phyloP scores from a whole-genome alignment of 2,329 filamentous ascomycete species.

The Arthrinium puccinioides region DNA sequence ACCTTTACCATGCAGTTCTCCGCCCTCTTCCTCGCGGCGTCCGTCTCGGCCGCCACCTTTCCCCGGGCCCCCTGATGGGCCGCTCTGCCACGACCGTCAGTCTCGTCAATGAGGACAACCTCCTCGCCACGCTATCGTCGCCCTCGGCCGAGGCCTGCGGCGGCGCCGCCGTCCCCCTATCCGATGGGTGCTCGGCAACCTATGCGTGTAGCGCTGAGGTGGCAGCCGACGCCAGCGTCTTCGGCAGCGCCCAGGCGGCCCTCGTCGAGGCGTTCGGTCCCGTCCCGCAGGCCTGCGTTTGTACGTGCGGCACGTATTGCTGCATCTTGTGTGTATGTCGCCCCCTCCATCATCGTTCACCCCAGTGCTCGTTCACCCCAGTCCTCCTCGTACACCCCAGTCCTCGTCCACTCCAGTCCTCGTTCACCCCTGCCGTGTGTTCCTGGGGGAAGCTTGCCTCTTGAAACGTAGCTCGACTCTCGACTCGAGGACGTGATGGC shows the following conservation, averaged over 20 bases:
- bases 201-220: neutral
- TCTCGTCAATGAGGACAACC: neutral
- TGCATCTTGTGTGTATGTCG: neutral
- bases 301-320: neutral
- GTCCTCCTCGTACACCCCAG: too few relatives aligned
- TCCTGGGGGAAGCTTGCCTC: too few relatives aligned
- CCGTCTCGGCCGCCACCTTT: neutral
- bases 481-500: too few relatives aligned
- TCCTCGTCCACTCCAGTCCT: too few relatives aligned
- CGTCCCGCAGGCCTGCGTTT: neutral
- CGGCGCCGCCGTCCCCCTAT: neutral
- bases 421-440: too few relatives aligned
- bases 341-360: too few relatives aligned
- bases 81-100: neutral
- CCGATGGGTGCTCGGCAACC: neutral
- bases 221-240: neutral
- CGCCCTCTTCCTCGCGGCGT: neutral
- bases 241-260: neutral
- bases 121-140: neutral
- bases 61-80: neutral
- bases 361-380: too few relatives aligned
- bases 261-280: neutral
- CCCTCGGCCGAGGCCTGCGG: neutral
- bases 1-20: neutral
- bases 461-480: too few relatives aligned